Conservation (phyloP, 2,329 filamentous ascomycete species). For the Tolypocladium cylindrosporum region DNA sequence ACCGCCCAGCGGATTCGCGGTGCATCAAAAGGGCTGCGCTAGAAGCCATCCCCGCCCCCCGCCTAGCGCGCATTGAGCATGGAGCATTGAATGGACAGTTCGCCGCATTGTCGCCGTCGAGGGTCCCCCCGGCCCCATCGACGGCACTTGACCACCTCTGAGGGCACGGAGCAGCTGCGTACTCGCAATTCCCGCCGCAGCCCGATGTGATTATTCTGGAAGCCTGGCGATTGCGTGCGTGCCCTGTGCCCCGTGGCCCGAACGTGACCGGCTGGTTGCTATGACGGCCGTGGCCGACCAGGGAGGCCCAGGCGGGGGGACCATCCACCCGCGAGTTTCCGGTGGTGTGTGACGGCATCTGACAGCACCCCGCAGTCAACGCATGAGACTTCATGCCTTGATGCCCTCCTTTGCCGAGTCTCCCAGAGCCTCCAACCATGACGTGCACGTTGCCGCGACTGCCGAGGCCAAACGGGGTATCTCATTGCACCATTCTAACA, state of each 20-base stretch:
- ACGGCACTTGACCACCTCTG: not conserved
- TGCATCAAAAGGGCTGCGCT: not conserved
- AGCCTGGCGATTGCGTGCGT: not conserved
- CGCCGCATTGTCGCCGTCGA: not conserved
- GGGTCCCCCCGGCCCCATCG: no score
- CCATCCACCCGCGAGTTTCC: not conserved
- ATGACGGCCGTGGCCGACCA: not conserved
- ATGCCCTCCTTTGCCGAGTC: not conserved
- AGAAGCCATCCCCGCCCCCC: not conserved
- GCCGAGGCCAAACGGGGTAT: not conserved
- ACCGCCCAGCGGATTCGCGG: not conserved
- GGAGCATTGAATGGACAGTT: not conserved
- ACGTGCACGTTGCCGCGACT: not conserved
- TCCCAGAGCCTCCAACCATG: not conserved
- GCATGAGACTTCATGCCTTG: not conserved
- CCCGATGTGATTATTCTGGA: not conserved
- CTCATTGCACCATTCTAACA: not conserved
- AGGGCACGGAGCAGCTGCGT: not conserved
- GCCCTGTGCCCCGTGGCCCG: not conserved
- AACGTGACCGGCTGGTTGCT: not conserved
- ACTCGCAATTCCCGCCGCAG: not conserved
- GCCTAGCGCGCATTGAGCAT: not conserved
- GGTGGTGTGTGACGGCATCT: constrained; percentile 1
- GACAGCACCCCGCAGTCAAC: not conserved
- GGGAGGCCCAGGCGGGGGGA: not conserved